phyloP scores from a whole-genome alignment of 306 rosid genomes.

The Lablab purpureus region DNA sequence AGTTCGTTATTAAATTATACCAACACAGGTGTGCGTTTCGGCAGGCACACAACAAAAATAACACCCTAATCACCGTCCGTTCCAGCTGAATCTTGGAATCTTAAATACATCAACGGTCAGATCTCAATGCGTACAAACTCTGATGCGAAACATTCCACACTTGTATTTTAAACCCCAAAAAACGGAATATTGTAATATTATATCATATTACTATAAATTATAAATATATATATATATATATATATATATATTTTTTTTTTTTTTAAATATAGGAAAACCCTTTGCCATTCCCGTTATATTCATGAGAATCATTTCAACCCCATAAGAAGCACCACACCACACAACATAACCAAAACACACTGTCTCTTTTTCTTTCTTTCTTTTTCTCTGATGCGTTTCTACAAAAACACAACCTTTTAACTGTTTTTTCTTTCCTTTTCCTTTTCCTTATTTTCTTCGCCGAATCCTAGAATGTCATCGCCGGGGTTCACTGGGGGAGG shows the following conservation, averaged over 20 bases:
- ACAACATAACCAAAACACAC: not conserved
- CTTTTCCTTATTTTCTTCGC: conserved; percentile 22
- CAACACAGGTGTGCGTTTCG: conserved; percentile 40
- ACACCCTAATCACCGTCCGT: conserved; percentile 35
- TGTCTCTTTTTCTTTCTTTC: not conserved
- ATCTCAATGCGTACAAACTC: conserved; percentile 40
- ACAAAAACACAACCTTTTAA: conserved; percentile 52
- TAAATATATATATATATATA: too few relatives aligned
- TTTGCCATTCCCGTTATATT: conserved; percentile 48
- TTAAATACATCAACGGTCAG: conserved; percentile 39
- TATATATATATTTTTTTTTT: too few relatives aligned
- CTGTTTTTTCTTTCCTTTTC: not conserved
- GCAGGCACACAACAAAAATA: not conserved
- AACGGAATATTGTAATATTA: not conserved
- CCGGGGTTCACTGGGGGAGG: conserved; percentile 80
- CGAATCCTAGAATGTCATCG: conserved; percentile 57
- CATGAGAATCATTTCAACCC: conserved; percentile 53
- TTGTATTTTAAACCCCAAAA: conserved; percentile 10
- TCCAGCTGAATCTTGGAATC: not conserved
- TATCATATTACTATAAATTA: too few relatives aligned
- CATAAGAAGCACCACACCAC: conserved; percentile 43
- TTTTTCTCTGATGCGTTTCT: conserved; percentile 54
- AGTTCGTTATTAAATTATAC: conserved; percentile 50
- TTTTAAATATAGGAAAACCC: not conserved
- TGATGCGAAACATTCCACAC: conserved; percentile 41